Evolutionary conservation across 78 protist genomes (phyloP).

Genomic region (Mastigamoeba balamuthi): DNA sequence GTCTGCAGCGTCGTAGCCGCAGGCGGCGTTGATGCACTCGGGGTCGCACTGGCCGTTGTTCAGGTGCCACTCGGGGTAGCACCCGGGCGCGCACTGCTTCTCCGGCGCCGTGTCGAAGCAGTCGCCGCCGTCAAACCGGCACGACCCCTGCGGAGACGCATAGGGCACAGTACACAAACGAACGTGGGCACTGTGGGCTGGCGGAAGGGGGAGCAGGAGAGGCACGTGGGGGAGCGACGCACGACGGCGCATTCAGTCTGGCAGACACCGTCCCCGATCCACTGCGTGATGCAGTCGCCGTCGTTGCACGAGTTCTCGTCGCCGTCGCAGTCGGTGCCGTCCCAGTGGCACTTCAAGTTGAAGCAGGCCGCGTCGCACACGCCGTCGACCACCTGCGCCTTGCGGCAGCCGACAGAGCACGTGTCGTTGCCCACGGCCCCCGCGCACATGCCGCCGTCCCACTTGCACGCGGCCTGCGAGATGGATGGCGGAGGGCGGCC

Average conservation of each 20-base stretch:
- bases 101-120: neutral
- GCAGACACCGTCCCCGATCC: too few species aligned
- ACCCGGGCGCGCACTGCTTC: constrained; percentile 2
- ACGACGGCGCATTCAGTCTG: neutral
- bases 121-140: constrained; percentile 14
- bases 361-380: neutral
- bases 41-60: constrained; percentile 5
- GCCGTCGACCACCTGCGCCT: neutral
- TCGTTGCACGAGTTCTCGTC: too few species aligned
- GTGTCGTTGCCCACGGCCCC: too few species aligned
- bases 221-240: too few species aligned
- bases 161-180: too few species aligned
- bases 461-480: too few species aligned
- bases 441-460: too few species aligned
- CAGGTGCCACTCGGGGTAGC: neutral
- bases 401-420: too few species aligned
- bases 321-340: constrained; percentile 14
- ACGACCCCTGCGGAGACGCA: neutral
- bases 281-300: too few species aligned
- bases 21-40: neutral
- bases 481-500: too few species aligned
- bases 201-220: too few species aligned
- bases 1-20: constrained; percentile 12
- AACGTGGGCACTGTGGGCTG: neutral
- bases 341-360: constrained; percentile 3